Conservation (phyloP, 2,329 filamentous ascomycete genomes). For the Monilinia aucupariae region DNA sequence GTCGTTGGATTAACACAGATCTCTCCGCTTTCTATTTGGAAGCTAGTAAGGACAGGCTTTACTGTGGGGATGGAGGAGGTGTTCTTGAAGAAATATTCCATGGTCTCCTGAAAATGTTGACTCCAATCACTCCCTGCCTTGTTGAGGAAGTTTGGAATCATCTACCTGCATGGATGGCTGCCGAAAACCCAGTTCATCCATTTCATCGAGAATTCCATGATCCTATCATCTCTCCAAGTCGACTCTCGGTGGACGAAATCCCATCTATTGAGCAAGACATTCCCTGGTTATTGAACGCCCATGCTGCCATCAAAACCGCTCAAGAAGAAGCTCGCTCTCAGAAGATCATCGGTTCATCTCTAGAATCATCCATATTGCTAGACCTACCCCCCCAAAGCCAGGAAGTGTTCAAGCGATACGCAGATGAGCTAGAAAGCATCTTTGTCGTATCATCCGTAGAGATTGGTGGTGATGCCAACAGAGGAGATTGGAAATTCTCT, state of each 20-base stretch:
- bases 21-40: slow-evolving; percentile 94
- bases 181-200: slow-evolving; percentile 38
- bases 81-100: slow-evolving; percentile 61
- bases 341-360: slow-evolving; percentile 72
- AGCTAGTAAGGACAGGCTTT: slow-evolving; percentile 83
- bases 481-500: slow-evolving; percentile 42
- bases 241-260: neutral
- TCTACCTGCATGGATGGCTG: slow-evolving; percentile 59
- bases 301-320: slow-evolving; percentile 65
- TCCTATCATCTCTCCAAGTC: slow-evolving; percentile 20
- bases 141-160: slow-evolving; percentile 86
- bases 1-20: slow-evolving; percentile 75
- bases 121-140: slow-evolving; percentile 73
- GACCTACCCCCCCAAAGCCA: slow-evolving; percentile 38
- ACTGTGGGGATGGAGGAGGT: slow-evolving; percentile 69
- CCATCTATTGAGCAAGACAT: slow-evolving; percentile 22
- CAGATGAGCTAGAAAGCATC: slow-evolving; percentile 45
- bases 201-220: slow-evolving; percentile 36
- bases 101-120: slow-evolving; percentile 71
- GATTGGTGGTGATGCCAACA: slow-evolving; percentile 41
- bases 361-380: slow-evolving; percentile 69
- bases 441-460: slow-evolving; percentile 65
- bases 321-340: slow-evolving; percentile 67
- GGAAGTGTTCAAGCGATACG: slow-evolving; percentile 31
- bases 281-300: slow-evolving; percentile 33